Conservation (phyloP, 1,139 yeast species). For the Pichia norvegensis region DNA sequence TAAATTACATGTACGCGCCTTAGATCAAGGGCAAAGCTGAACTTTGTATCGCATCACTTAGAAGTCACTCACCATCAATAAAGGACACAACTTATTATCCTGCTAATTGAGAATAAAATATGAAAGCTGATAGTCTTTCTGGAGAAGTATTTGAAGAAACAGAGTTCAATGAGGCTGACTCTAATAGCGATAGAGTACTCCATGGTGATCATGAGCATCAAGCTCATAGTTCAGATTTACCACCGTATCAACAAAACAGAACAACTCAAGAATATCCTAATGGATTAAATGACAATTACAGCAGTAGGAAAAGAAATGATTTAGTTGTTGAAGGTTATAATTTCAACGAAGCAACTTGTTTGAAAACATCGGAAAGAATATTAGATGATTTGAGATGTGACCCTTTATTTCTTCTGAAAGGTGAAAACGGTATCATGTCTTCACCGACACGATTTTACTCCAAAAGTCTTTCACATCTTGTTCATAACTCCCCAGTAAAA, state of each 20-base stretch:
- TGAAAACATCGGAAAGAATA: constrained; percentile 57
- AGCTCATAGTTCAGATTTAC: not conserved
- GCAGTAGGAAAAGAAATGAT: too few species aligned
- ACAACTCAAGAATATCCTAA: not conserved
- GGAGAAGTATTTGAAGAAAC: too few species aligned
- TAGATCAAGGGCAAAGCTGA: too few species aligned
- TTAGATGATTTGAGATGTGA: constrained; percentile 53
- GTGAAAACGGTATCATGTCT: constrained; percentile 22
- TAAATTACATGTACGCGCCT: too few species aligned
- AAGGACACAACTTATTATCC: too few species aligned
- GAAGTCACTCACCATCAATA: too few species aligned
- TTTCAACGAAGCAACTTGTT: constrained; percentile 8
- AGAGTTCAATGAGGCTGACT: not conserved
- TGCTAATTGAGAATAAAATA: too few species aligned
- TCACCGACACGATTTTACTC: constrained; percentile 20
- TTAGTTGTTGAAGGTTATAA: constrained; percentile 3
- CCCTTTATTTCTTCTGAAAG: constrained; percentile 24
- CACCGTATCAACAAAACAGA: not conserved
- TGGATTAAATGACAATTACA: not conserved
- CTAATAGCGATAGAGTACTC: not conserved
- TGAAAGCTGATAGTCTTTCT: too few species aligned
- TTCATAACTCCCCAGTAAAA: not conserved
- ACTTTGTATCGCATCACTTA: too few species aligned
- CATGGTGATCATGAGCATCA: not conserved
- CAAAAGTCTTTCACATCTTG: constrained; percentile 1